Base-by-base conservation (phyloP, 805 yeast species). In the Monosporozyma unispora region DNA sequence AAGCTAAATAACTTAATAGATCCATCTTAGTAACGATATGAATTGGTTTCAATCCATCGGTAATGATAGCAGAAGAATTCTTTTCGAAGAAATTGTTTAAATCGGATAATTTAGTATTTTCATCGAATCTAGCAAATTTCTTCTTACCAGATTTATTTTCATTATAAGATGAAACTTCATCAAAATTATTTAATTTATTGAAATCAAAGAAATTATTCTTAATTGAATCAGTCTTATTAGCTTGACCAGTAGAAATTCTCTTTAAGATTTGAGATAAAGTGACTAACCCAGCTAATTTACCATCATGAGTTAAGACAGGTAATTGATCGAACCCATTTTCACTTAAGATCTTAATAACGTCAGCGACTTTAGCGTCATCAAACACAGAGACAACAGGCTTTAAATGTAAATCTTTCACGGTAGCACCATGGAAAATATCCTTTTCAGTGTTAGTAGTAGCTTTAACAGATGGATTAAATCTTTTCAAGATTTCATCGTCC, bases 11-110 rank as follows among this genome's bases (percentile, higher is more conserved):
- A 52, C 84, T 77, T 59, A 87, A 73, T 65, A 87, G 74, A 67
- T 87, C 96, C 62, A 87, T 91, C 74, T 87, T 87, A 52, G 96
- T 87, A 50, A 86, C 96, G 52, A 87, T 82, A 66, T 87, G 91
- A 44, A 85, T 75, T 45, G 95, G 93, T 61, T 77, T 82, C 61
- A 76, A 72, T 39, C 81, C 81, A 60, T 84, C 90, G 44, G 95
- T 86, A 51, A 87, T 85, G 58, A 87, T 78, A 35, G 93, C 95
- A 56, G 86, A 81, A 11, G 95, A 84, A 68, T 85, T 82, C 61
- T 82, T 85, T 71, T 87, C 96, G 59, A 87, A 87, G 69, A 87
- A 87, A 61, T 76, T 76, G 72, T 82, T 84, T 68, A 87, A 75
- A 52, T 83, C 83, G 37, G 77, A 66, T 61, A 87, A 73, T 48